Evolutionary conservation across 306 rosid species (phyloP), one percentile per base, ranked within the genome.

Genomic region (Fragaria nilgerrensis): DNA sequence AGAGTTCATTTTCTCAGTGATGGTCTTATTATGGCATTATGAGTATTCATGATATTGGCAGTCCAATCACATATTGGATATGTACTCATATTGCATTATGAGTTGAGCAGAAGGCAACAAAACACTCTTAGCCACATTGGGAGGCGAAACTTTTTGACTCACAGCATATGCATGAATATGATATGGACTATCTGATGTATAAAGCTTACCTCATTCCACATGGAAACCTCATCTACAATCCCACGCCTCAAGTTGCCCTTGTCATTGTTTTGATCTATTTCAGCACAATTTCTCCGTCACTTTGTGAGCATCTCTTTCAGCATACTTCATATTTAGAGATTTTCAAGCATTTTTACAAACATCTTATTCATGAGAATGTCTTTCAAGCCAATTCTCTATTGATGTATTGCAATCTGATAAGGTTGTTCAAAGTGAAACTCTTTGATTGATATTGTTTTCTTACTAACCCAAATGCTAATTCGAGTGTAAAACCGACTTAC

Each of bases 171-270:
- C 45, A 43, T 8, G 45, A 43, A 43, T 43, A 43, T 55, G 61
- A 56, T 5, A 19, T 53, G 76, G 32, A 71, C 22, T 32, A 39
- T 73, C 77, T 56, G 77, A 17, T 73, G 67, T 56, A 73, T 9
- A 47, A 27, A 64, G 22, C 69, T 64, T 34, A 64, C 69, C 69
- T 64, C 44, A 63, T 63, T 64, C 70, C 76, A 34, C 76, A 72
- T 72, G 66, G 76, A 72, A 52, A 68, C 48, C 65, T 74, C 79
- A 80, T 66, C 72, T 80, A 32, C 65, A 68, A 45, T 53, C 45
- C 48, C 70, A 65, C 70, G 48, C 70, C 47, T 65, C 70, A 36
- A 65, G 45, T 9, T 65, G 16, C 25, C 25, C 7, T 37, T 65
- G 9, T 65, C 44, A 63, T 63, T 62, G 65, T 23, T 56, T 59